A percentile compares a stretch with the other conserved stretches of the same genome.
Conservation (phyloP, 2,329 filamentous ascomycete species). For the Alternaria hordeiaustralica region DNA sequence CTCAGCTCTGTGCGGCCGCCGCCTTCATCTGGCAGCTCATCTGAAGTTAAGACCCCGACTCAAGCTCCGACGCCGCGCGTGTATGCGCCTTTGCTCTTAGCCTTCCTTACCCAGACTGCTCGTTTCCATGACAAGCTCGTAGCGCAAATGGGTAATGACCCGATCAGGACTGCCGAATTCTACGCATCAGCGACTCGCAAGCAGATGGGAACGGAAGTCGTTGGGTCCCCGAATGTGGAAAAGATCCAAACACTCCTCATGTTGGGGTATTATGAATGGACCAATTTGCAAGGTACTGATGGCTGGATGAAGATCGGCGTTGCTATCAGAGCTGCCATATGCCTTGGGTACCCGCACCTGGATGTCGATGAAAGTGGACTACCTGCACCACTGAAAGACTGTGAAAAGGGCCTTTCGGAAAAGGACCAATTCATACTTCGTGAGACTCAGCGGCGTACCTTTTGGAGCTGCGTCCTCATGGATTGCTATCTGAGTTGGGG, state of each 20-base stretch:
- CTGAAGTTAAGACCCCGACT: slow-evolving; percentile 19
- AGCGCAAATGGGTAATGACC: slow-evolving; percentile 12
- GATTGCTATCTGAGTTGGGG: slow-evolving; percentile 73
- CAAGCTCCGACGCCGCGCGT: slow-evolving; percentile 50
- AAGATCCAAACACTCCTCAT: slow-evolving; percentile 72
- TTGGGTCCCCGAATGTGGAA: slow-evolving; percentile 61
- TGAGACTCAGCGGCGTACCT: slow-evolving; percentile 71
- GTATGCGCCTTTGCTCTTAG: slow-evolving; percentile 66
- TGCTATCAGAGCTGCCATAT: slow-evolving; percentile 63
- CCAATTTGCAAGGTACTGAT: slow-evolving; percentile 65
- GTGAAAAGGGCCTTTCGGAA: slow-evolving; percentile 20
- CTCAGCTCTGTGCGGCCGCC: slow-evolving; percentile 44
- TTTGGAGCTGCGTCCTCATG: slow-evolving; percentile 77
- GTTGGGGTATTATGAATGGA: slow-evolving; percentile 76
- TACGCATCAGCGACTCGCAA: slow-evolving; percentile 66
- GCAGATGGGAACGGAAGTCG: slow-evolving; percentile 45
- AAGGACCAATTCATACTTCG: slow-evolving; percentile 61
- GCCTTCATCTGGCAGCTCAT: slow-evolving; percentile 42
- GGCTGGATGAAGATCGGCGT: slow-evolving; percentile 72
- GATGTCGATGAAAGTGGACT: slow-evolving; percentile 35
- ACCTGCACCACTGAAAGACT: slow-evolving; percentile 1
- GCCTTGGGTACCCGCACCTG: slow-evolving; percentile 39
- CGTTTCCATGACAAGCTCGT: slow-evolving; percentile 67
- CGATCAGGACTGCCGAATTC: slow-evolving; percentile 61
- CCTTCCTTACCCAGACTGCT: slow-evolving; percentile 72